Conservation (phyloP, 352 stramenopile species). For the Globisporangium cylindrosporum region DNA sequence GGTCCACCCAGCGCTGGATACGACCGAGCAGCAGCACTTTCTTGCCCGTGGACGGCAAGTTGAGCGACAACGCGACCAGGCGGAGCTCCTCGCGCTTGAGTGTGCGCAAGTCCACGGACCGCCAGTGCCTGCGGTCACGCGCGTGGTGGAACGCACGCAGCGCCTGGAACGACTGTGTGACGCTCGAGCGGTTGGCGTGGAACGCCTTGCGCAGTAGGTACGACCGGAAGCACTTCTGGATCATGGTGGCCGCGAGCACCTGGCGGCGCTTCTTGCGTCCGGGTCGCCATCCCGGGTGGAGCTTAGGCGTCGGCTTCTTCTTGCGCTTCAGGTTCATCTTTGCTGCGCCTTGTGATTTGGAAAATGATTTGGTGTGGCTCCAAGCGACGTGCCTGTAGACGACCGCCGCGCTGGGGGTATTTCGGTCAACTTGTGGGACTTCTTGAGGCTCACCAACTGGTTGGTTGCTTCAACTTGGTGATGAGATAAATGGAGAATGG, state of each 20-base stretch:
- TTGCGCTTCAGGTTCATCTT: constrained; percentile 20
- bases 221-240: constrained; percentile 62
- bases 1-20: constrained; percentile 74
- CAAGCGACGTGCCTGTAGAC: not conserved
- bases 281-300: constrained; percentile 55
- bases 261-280: constrained; percentile 36
- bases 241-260: constrained; percentile 58
- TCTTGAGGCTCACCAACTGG: not conserved
- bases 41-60: constrained; percentile 72
- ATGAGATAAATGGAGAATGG: not conserved
- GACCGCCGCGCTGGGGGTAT: not conserved
- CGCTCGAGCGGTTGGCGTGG: constrained; percentile 31
- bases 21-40: constrained; percentile 71
- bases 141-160: constrained; percentile 52
- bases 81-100: constrained; percentile 62
- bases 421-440: not conserved
- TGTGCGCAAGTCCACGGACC: constrained; percentile 51
- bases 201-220: constrained; percentile 64
- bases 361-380: not conserved
- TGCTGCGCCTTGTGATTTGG: not conserved
- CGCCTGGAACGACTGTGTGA: constrained; percentile 48
- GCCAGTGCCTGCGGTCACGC: constrained; percentile 51
- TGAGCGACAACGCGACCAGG: constrained; percentile 57
- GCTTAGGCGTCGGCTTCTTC: constrained; percentile 41
- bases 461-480: not conserved